Evolutionary conservation across 2,329 filamentous ascomycete species (phyloP).

Genomic region (Sarocladium oryzae): DNA sequence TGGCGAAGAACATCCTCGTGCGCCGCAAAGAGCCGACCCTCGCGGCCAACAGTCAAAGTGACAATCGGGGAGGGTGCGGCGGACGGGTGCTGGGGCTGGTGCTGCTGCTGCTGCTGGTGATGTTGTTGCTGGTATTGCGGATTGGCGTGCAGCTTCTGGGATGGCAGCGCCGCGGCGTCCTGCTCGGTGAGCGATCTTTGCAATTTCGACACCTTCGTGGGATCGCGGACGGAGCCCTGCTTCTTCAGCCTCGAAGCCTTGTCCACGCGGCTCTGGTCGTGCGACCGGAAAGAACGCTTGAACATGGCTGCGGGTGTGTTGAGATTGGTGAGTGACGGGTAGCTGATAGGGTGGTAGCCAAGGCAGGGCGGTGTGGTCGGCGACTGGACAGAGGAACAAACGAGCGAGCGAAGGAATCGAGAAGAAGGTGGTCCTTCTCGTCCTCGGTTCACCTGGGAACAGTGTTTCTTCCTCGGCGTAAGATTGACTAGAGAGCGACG

Average conservation of each 20-base stretch:
- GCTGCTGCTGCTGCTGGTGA: conserved; percentile 7
- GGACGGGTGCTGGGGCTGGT: conserved; percentile 10
- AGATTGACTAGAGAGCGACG: conserved; percentile 42
- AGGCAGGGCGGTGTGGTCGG: conserved; percentile 18
- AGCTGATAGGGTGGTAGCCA: conserved; percentile 13
- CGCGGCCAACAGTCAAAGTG: conserved; percentile 75
- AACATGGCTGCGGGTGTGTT: conserved; percentile 59
- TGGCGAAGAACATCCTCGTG: conserved; percentile 87
- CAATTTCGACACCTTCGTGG: conserved; percentile 76
- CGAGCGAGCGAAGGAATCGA: conserved; percentile 14
- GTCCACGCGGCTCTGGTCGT: conserved; percentile 67
- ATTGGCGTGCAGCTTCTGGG: conserved; percentile 11
- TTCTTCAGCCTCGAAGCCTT: conserved; percentile 80
- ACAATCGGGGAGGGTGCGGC: conserved; percentile 62
- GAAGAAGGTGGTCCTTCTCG: conserved; percentile 20
- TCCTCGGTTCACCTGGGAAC: conserved; percentile 10
- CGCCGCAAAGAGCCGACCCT: conserved; percentile 86
- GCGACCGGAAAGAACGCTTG: conserved; percentile 81
- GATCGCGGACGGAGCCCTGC: conserved; percentile 53
- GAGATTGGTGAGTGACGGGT: background rate
- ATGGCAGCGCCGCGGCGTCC: conserved; percentile 24
- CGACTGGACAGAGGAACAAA: background rate
- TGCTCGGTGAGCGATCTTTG: conserved; percentile 70
- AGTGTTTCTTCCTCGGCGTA: conserved; percentile 15
- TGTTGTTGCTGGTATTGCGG: conserved; percentile 9